These are phyloP conservation scores for Xylariales sp. DNA, from an alignment of 2,329 filamentous ascomycete genomes.

Conservation along the genomic window DNA sequence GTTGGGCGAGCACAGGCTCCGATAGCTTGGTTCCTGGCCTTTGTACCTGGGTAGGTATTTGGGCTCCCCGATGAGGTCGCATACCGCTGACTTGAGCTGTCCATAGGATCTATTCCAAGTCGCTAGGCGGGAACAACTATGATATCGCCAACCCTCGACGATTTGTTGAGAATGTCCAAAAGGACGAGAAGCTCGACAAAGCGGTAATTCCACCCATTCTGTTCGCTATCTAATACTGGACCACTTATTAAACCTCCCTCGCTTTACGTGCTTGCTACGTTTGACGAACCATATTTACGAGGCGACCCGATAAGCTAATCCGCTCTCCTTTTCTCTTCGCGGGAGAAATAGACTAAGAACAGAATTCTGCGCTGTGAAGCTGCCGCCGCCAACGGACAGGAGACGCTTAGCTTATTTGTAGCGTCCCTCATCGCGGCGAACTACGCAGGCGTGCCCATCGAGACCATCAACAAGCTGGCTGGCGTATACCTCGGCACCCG, in stretches of 20 bases:
- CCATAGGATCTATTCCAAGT: slow-evolving; percentile 31
- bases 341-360: slow-evolving; percentile 39
- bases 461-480: slow-evolving; percentile 55
- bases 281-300: background rate
- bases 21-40: slow-evolving; percentile 35
- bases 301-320: slow-evolving; percentile 17
- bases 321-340: background rate
- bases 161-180: slow-evolving; percentile 34
- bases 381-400: slow-evolving; percentile 40
- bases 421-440: slow-evolving; percentile 59
- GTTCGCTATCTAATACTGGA: background rate
- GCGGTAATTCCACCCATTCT: slow-evolving; percentile 31
- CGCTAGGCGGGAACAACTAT: slow-evolving; percentile 24
- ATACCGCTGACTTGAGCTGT: too few relatives aligned
- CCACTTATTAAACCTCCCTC: too few relatives aligned
- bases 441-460: slow-evolving; percentile 53
- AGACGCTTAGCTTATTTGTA: slow-evolving; percentile 40
- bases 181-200: slow-evolving; percentile 38
- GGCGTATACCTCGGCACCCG: slow-evolving; percentile 56
- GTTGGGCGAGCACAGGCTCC: slow-evolving; percentile 34
- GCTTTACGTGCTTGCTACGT: background rate
- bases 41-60: slow-evolving; percentile 16
- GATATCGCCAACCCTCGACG: slow-evolving; percentile 37
- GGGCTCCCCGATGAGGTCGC: too few relatives aligned
- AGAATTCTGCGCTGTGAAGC: slow-evolving; percentile 41